Evolutionary conservation across 495 filamentous ascomycete genomes (phyloP).

Genomic region (Talaromyces liani): DNA sequence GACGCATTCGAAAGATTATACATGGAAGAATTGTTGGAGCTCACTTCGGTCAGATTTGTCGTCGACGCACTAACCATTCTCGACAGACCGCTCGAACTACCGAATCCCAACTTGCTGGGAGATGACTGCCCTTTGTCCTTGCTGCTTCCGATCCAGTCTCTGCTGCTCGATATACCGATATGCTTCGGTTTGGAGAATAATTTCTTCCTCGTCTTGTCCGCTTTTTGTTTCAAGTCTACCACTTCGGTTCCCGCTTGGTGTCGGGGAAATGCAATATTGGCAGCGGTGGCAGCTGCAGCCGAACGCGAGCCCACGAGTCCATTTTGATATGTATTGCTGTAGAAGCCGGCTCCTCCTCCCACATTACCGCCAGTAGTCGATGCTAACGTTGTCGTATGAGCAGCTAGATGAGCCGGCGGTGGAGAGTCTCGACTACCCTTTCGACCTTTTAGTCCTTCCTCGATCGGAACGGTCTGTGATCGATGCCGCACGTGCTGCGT

Average conservation of each 20-base stretch:
- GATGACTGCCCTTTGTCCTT: constrained; percentile 70
- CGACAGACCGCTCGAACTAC: constrained; percentile 47
- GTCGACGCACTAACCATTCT: constrained; percentile 69
- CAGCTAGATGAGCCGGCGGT: constrained; percentile 17
- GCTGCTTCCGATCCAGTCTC: constrained; percentile 32
- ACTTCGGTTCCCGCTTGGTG: constrained; percentile 43
- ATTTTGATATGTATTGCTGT: constrained; percentile 54
- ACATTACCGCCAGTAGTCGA: constrained; percentile 41
- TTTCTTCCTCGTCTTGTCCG: constrained; percentile 84
- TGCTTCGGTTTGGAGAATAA: constrained; percentile 85
- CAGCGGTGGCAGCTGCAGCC: constrained; percentile 70
- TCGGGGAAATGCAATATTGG: constrained; percentile 78
- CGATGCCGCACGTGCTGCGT: constrained; percentile 59
- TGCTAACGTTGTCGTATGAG: constrained; percentile 47
- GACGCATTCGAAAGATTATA: constrained; percentile 82
- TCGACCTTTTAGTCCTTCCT: constrained; percentile 22
- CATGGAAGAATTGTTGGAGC: constrained; percentile 58
- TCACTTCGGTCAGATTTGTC: constrained; percentile 61
- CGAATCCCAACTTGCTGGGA: constrained; percentile 67
- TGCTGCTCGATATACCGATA: constrained; percentile 68
- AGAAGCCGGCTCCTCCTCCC: constrained; percentile 44
- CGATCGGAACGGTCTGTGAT: constrained; percentile 55
- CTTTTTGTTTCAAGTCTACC: constrained; percentile 55
- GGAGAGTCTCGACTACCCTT: constrained; percentile 40
- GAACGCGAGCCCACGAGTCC: constrained; percentile 57